A percentile compares a stretch with the other conserved stretches of the same genome.
phyloP scores from a whole-genome alignment of 257 asterid species.

The Scutellaria baicalensis region DNA sequence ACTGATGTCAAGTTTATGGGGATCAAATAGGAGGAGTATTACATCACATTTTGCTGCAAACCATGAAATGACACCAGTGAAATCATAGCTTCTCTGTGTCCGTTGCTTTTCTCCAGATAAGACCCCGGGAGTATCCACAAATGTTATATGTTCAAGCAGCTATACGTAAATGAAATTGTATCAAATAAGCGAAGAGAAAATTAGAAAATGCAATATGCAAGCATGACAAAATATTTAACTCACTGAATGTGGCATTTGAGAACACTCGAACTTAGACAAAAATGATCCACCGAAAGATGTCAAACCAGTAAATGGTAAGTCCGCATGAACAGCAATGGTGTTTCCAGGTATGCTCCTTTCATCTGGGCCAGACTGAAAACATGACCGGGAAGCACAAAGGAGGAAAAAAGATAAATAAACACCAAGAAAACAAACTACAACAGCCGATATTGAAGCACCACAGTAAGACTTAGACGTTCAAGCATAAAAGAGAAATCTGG shows the following conservation, averaged over 20 bases:
- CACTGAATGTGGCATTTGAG: conserved; percentile 96
- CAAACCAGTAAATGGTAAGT: conserved; percentile 81
- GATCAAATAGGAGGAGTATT: conserved; percentile 87
- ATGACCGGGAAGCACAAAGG: conserved; percentile 1
- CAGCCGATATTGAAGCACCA: not conserved
- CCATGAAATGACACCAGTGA: conserved; percentile 98
- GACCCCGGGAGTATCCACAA: conserved; percentile 99
- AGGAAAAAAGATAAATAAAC: not conserved
- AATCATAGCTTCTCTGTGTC: conserved; percentile 90
- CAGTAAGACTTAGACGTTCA: not conserved
- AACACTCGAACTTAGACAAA: conserved; percentile 90
- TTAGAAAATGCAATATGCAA: not conserved
- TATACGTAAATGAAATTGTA: conserved; percentile 19
- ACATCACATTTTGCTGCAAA: conserved; percentile 94
- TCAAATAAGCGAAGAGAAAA: not conserved
- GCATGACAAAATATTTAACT: conserved; percentile 28
- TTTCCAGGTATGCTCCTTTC: conserved; percentile 97
- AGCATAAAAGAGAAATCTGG: not conserved
- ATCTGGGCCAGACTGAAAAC: conserved; percentile 80
- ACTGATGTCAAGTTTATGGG: conserved; percentile 94
- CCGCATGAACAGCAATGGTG: conserved; percentile 84
- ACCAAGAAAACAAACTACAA: not conserved
- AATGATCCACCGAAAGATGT: conserved; percentile 81
- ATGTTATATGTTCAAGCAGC: conserved; percentile 80
- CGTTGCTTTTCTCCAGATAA: conserved; percentile 96